Percentiles rank a stretch among this genome's conserved stretches.
These are phyloP conservation scores for Candida coquimbonensis DNA, from an alignment of 805 yeast species.

Conservation along the genomic window DNA sequence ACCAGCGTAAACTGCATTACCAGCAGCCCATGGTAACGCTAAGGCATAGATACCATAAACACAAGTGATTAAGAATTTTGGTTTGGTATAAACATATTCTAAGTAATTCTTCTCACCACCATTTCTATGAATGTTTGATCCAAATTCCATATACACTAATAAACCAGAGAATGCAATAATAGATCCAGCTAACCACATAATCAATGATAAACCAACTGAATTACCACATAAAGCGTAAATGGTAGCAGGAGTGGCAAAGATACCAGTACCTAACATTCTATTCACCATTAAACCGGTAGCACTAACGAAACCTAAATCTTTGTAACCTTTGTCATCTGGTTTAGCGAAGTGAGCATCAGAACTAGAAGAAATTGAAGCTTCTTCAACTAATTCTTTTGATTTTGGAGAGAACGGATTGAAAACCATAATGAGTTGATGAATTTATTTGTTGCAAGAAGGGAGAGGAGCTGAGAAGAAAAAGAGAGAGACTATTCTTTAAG, in stretches of 20 bases:
- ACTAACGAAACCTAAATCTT: conserved; percentile 43
- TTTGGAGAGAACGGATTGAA: not conserved
- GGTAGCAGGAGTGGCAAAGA: conserved; percentile 62
- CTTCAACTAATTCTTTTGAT: conserved; percentile 1
- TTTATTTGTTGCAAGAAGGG: no score
- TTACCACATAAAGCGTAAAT: conserved; percentile 45
- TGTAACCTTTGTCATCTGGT: conserved; percentile 34
- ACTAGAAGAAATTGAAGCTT: not conserved
- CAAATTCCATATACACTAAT: conserved; percentile 74
- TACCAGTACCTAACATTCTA: conserved; percentile 72
- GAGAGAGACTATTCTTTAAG: no score
- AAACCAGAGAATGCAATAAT: conserved; percentile 58
- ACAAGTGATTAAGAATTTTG: conserved; percentile 59
- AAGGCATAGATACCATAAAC: conserved; percentile 66
- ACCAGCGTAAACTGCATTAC: conserved; percentile 76
- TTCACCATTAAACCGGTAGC: conserved; percentile 62
- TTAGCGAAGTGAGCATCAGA: conserved; percentile 24
- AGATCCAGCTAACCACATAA: conserved; percentile 73
- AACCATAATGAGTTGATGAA: not conserved
- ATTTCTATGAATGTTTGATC: conserved; percentile 69
- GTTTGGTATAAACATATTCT: conserved; percentile 63
- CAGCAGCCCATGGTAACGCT: conserved; percentile 80
- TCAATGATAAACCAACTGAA: conserved; percentile 62
- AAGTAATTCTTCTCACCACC: conserved; percentile 85
- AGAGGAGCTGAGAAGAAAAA: no score